Conservation (phyloP, 2,329 filamentous ascomycete species). For the Penicillium fuscoglaucum region DNA sequence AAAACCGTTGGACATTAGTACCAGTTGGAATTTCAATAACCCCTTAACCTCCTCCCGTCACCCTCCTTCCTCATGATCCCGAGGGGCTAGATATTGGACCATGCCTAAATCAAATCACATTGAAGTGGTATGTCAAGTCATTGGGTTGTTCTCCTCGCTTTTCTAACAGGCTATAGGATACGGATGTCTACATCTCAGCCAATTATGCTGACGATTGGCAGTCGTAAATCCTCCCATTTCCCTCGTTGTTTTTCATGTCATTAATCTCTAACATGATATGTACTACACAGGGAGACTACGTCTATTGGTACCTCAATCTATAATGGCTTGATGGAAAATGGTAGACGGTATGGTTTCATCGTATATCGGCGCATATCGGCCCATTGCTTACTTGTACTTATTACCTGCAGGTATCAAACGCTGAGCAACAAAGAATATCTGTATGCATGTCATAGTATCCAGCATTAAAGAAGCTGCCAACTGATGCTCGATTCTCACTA, state of each 20-base stretch:
- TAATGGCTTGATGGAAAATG: conserved; percentile 19
- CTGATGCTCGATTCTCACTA: background rate
- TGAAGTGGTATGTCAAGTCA: background rate
- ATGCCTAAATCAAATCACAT: background rate
- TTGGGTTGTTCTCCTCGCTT: background rate
- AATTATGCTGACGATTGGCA: conserved; percentile 18
- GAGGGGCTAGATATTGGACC: background rate
- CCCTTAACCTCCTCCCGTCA: no score
- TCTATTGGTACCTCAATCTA: conserved; percentile 21
- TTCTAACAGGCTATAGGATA: conserved; percentile 9
- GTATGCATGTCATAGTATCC: background rate
- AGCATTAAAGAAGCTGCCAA: background rate
- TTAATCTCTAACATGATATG: background rate
- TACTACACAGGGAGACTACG: conserved; percentile 12
- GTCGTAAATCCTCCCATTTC: conserved; percentile 9
- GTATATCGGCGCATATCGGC: background rate
- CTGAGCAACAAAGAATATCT: conserved; percentile 15
- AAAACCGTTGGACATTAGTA: background rate
- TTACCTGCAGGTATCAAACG: conserved; percentile 17
- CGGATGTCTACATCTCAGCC: conserved; percentile 3
- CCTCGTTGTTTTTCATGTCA: background rate
- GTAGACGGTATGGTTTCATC: conserved; percentile 13
- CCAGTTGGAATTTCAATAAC: background rate
- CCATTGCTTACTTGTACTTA: background rate
- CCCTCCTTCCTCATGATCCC: background rate